Evolutionary conservation across 2,329 filamentous ascomycete genomes (phyloP).

Genomic region (Trichoderma citrinoviride): DNA sequence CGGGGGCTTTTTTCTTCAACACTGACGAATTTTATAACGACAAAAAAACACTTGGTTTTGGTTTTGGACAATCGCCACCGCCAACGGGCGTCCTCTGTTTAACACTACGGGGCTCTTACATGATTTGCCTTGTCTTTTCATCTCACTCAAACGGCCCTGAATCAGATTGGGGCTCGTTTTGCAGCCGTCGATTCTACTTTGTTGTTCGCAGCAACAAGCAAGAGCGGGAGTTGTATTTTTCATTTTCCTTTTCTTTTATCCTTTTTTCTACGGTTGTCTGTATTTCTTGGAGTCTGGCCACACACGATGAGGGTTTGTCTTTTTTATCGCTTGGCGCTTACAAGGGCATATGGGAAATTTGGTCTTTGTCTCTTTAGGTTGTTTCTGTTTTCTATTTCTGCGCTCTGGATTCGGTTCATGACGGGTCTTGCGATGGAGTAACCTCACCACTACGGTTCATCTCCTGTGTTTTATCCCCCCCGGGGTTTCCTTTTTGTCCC

Average conservation of each 20-base stretch:
- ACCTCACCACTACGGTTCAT: constrained; percentile 11
- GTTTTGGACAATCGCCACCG: constrained; percentile 5
- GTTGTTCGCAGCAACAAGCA: constrained; percentile 7
- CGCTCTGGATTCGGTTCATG: constrained; percentile 18
- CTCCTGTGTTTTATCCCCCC: constrained; percentile 7
- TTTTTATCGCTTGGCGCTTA: constrained; percentile 12
- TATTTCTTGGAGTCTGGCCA: constrained; percentile 17
- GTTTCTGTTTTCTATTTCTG: neutral
- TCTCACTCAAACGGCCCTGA: neutral
- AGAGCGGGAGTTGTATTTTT: constrained; percentile 1
- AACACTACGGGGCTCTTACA: neutral
- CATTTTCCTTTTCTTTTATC: neutral
- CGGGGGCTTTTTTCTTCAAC: neutral
- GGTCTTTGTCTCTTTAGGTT: constrained; percentile 1
- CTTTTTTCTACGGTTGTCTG: neutral
- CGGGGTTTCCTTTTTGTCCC: neutral
- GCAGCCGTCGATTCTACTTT: neutral
- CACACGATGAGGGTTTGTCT: constrained; percentile 11
- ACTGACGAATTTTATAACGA: neutral
- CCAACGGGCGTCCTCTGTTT: neutral
- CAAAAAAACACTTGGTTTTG: neutral
- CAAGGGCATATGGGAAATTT: constrained; percentile 18
- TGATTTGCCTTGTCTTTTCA: neutral
- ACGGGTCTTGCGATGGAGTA: constrained; percentile 15
- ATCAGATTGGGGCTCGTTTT: neutral